phyloP scores from a whole-genome alignment of 108 stramenopile genomes.

The Conticribra weissflogii region DNA sequence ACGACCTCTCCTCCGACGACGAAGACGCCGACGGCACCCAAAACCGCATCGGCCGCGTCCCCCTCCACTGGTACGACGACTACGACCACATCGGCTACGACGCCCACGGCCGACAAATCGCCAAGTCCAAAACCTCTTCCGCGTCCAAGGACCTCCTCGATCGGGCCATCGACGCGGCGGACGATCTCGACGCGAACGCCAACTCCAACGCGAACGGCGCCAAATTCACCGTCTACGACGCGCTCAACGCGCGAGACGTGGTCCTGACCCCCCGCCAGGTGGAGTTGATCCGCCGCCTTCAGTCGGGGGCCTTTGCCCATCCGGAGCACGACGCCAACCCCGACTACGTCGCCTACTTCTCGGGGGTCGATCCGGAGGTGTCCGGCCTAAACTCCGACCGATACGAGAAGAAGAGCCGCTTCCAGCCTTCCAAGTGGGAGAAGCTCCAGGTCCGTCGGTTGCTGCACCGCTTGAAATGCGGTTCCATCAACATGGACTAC shows the following conservation, averaged over 20 bases:
- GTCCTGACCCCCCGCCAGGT: slow-evolving; percentile 89
- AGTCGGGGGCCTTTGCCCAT: slow-evolving; percentile 94
- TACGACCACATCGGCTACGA: slow-evolving; percentile 98
- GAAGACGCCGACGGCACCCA: slow-evolving; percentile 85
- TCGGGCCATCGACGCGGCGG: slow-evolving; percentile 72
- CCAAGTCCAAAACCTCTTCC: slow-evolving; percentile 61
- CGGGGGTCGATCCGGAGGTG: slow-evolving; percentile 81
- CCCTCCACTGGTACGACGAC: slow-evolving; percentile 98
- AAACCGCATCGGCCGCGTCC: slow-evolving; percentile 96
- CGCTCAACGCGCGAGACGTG: slow-evolving; percentile 91
- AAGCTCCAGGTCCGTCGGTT: slow-evolving; percentile 85
- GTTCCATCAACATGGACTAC: slow-evolving; percentile 87
- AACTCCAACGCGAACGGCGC: slow-evolving; percentile 19
- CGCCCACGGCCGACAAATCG: slow-evolving; percentile 83
- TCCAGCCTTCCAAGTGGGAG: slow-evolving; percentile 91
- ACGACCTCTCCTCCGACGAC: slow-evolving; percentile 97
- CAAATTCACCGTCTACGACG: slow-evolving; percentile 93
- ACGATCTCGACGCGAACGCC: too few species aligned
- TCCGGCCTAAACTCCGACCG: slow-evolving; percentile 79
- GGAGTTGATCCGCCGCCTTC: slow-evolving; percentile 92
- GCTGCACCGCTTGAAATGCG: slow-evolving; percentile 87
- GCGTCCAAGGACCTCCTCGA: slow-evolving; percentile 71
- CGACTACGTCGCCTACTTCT: slow-evolving; percentile 94
- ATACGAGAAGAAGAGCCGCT: slow-evolving; percentile 78
- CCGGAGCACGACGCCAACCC: slow-evolving; percentile 93